Base-by-base conservation (phyloP, 257 asterid species). In the Scutellaria barbata region DNA sequence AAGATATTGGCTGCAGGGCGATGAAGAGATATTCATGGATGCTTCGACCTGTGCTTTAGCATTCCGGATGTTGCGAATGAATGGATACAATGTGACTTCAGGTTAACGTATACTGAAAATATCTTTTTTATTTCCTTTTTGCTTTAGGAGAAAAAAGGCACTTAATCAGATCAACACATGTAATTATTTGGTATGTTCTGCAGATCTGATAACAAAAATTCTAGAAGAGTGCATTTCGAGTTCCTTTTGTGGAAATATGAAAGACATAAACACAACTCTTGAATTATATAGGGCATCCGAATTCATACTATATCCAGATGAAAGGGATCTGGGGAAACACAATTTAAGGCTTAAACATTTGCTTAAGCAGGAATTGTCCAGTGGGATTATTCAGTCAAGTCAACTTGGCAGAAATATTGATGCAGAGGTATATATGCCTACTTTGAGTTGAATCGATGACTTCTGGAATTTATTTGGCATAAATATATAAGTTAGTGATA, bases 1-100 rank as follows among this genome's bases (percentile, higher is more conserved):
- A 81, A 90, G 97, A 52, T 78, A 74, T 76, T 91, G 97, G 99
- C 56, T 88, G 88, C 92, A 83, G 87, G 93, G 88, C 65, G 75
- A 78, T n/a, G 97, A 94, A 63, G 96, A 88, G 79, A 91, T 94
- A 73, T 89, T 89, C 79, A 68, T 78, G 84, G 92, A 87, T 54
- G 85, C 83, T 71, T 76, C 95, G 10, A 85, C 96, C 67, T 91
- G 96, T 86, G 89, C 95, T 25, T 64, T 89, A 71, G 96, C 99
- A 67, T 94, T 94, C 78, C 85, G 83, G 42, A 42, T 81, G 65
- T 59, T 94, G 83, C 83, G 98, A 74, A 77, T 61, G 84, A 81
- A 86, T 76, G 96, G 96, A 66, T 94, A 88, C 74, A 74, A 74
- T 51, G 81, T 91, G 66, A 76, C 90, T 69, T 83, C 96, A 81